Evolutionary conservation across 257 asterid genomes (phyloP).

Genomic region (Solanum gandarillasii): DNA sequence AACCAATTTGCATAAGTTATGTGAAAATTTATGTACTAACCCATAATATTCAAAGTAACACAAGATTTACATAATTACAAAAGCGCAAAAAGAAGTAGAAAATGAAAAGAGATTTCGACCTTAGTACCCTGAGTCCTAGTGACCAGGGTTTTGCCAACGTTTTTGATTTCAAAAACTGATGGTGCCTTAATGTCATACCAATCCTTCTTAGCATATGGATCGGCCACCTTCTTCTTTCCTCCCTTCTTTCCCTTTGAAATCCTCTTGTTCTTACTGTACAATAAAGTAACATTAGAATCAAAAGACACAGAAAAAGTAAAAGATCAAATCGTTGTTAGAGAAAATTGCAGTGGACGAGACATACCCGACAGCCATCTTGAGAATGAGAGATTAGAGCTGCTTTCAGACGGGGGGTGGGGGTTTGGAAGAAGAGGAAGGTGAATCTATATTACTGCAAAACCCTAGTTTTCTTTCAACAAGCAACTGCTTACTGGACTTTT

Average conservation of each 20-base stretch:
- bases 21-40: not conserved
- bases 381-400: not conserved
- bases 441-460: not conserved
- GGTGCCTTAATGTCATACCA: slow-evolving; percentile 69
- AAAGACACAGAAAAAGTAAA: not conserved
- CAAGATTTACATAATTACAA: not conserved
- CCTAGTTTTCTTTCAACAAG: not conserved
- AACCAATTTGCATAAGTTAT: too few species aligned
- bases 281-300: not conserved
- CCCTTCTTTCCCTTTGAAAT: slow-evolving; percentile 27
- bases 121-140: slow-evolving; percentile 70
- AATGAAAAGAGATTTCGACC: slow-evolving; percentile 7
- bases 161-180: slow-evolving; percentile 31
- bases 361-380: slow-evolving; percentile 1
- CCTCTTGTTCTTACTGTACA: slow-evolving; percentile 22
- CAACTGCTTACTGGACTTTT: not conserved
- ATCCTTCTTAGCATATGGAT: slow-evolving; percentile 58
- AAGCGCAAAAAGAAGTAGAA: not conserved
- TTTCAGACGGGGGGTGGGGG: not conserved
- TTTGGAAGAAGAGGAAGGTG: not conserved
- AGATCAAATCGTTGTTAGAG: not conserved
- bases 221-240: slow-evolving; percentile 34
- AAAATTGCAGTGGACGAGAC: not conserved
- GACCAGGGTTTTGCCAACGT: slow-evolving; percentile 53
- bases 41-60: too few species aligned